Evolutionary conservation across 805 yeast genomes (phyloP).

Genomic region (Wickerhamiella siamensis): DNA sequence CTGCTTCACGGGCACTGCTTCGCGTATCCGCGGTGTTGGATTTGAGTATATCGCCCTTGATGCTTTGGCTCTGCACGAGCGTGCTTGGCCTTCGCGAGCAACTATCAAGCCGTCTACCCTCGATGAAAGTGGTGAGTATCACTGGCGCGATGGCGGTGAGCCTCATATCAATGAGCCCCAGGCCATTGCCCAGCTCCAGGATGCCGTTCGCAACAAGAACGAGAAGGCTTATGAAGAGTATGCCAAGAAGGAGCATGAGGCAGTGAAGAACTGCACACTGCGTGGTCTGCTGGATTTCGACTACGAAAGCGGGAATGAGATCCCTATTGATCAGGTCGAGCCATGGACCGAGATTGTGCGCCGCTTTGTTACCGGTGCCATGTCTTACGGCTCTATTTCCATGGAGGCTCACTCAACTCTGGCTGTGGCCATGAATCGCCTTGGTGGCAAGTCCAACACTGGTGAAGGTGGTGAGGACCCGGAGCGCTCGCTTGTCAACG

Average conservation of each 20-base stretch:
- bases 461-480: conserved; percentile 99
- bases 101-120: conserved; percentile 58
- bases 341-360: conserved; percentile 99
- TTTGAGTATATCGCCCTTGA: conserved; percentile 95
- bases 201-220: conserved; percentile 95
- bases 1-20: conserved; percentile 95
- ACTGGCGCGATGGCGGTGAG: conserved; percentile 98
- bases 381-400: conserved; percentile 97
- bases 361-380: conserved; percentile 97
- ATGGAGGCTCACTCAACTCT: conserved; percentile 97
- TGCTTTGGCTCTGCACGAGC: conserved; percentile 84
- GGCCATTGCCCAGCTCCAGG: conserved; percentile 90
- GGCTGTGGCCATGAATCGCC: conserved; percentile 96
- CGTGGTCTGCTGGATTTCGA: conserved; percentile 91
- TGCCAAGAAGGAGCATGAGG: conserved; percentile 79
- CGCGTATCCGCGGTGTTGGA: conserved; percentile 89
- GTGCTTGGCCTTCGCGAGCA: conserved; percentile 72
- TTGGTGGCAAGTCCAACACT: conserved; percentile 95
- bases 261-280: conserved; percentile 81
- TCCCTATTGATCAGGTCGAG: conserved; percentile 94
- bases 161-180: conserved; percentile 89
- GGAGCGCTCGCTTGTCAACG: conserved; percentile 65
- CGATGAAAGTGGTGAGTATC: conserved; percentile 94
- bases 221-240: conserved; percentile 85
- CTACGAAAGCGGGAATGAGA: conserved; percentile 50